Base-by-base conservation (phyloP, 2,329 filamentous ascomycete species). In the Diaporthe velutina region DNA sequence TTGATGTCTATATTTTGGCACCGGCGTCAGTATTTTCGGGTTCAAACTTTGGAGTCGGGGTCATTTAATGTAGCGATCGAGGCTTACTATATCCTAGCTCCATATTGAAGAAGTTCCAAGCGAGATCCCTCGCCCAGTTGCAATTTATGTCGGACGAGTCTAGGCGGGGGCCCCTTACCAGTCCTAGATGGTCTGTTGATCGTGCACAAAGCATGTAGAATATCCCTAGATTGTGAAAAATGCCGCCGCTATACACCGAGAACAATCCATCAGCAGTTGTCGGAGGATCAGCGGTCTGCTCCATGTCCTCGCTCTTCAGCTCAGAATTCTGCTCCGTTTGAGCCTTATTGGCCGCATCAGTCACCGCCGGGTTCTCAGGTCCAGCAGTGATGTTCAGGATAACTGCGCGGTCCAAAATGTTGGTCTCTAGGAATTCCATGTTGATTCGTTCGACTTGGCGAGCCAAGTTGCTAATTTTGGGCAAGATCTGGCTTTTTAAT, bases 301-400 rank as follows among this genome's bases (percentile, higher is more conserved):
- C 9, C 12, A 0, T 5, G 10, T 0, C 40, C 22, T 25, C 4
- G n/a, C 7, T n/a, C 22, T 40, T 22, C 42, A 1, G 4, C 4
- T 1, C 19, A 4, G 35, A 3, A 12, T 25, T 1, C 19, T 19
- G 19, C 58, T 12, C n/a, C 9, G 15, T 38, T 64, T 25, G 25
- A 42, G 38, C 10, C 12, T 17, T 4, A 19, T 64, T 38, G n/a
- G 12, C 13, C 13, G 38, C 22, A 9, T 30, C 3, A 2, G 33
- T 13, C 60, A 48, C 40, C 17, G 4, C 17, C 8, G n/a, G 3
- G 25, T 22, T 30, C 58, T 40, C 13, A 15, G 25, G 4, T 25
- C 9, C 17, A 50, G 3, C 15, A 9, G 35, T n/a, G n/a, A 66
- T 13, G 8, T 66, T 66, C 7, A 66, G 1, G 25, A 66, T 38